These are phyloP conservation scores for Metschnikowia similis DNA, from an alignment of 805 yeast genomes.

Conservation along the genomic window DNA sequence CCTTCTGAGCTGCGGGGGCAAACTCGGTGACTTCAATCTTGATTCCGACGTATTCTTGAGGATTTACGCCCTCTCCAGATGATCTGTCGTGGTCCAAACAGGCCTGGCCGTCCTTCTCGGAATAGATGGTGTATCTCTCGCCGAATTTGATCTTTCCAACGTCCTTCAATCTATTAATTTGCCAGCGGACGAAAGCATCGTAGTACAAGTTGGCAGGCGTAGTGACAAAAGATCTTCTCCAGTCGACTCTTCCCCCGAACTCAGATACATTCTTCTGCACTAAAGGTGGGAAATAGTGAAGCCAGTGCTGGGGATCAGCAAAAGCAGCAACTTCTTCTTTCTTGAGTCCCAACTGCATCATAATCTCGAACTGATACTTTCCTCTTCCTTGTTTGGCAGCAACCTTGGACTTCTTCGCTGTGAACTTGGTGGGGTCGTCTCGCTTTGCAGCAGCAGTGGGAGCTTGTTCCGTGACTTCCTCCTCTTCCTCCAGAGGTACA, in stretches of 20 bases:
- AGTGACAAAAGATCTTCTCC: constrained; percentile 95
- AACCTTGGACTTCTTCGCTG: constrained; percentile 90
- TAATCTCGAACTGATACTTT: constrained; percentile 92
- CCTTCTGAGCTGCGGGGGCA: constrained; percentile 52
- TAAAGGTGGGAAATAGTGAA: constrained; percentile 84
- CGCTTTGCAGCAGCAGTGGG: constrained; percentile 36
- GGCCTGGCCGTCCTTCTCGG: constrained; percentile 98
- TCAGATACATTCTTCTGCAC: constrained; percentile 73
- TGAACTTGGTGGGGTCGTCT: constrained; percentile 86
- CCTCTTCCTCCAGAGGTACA: constrained; percentile 61
- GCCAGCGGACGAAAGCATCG: constrained; percentile 91
- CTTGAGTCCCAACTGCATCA: constrained; percentile 89
- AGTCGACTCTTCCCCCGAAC: constrained; percentile 92
- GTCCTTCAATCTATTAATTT: constrained; percentile 81
- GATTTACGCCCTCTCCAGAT: constrained; percentile 94
- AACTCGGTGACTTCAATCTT: constrained; percentile 72
- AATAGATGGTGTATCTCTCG: constrained; percentile 94
- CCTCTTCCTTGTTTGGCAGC: constrained; percentile 91
- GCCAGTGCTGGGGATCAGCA: constrained; percentile 92
- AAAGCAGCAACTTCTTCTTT: constrained; percentile 79
- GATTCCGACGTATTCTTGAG: constrained; percentile 93
- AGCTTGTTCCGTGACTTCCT: constrained; percentile 20
- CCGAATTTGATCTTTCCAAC: constrained; percentile 94
- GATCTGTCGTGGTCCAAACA: constrained; percentile 99
- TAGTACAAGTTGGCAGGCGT: constrained; percentile 94